These are phyloP conservation scores for Stephania japonica DNA, from an alignment of 164 flowering plant genomes.

Conservation along the genomic window DNA sequence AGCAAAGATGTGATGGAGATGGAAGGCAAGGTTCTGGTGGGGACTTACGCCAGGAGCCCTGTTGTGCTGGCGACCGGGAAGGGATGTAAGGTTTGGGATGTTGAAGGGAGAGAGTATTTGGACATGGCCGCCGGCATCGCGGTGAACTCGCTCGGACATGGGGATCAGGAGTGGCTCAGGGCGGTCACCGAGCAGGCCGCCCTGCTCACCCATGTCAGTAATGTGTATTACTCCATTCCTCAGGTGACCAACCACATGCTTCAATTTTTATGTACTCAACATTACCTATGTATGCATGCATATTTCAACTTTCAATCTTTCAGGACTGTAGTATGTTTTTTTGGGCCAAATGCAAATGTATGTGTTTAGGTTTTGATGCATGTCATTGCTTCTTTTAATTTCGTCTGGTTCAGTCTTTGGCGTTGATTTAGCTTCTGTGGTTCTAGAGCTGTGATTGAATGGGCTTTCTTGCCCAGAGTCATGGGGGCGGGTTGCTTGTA, in stretches of 20 bases:
- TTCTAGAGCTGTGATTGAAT: no score
- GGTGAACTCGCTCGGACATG: slow-evolving; percentile 88
- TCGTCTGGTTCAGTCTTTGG: no score
- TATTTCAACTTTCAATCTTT: no score
- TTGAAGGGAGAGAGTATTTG: slow-evolving; percentile 80
- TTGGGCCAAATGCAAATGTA: no score
- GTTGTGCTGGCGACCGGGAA: slow-evolving; percentile 62
- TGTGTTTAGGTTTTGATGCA: no score
- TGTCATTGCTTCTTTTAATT: no score
- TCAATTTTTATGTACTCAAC: no score
- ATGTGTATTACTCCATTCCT: slow-evolving; percentile 57
- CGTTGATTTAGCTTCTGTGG: no score
- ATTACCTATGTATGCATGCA: no score
- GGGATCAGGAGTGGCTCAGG: slow-evolving; percentile 66
- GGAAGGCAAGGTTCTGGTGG: slow-evolving; percentile 57
- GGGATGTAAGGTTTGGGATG: slow-evolving; percentile 78
- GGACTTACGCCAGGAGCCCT: slow-evolving; percentile 69
- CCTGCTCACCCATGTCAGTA: slow-evolving; percentile 71
- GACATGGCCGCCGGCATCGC: slow-evolving; percentile 84
- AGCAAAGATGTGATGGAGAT: slow-evolving; percentile 53
- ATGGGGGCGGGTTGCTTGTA: no score
- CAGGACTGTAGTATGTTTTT: no score
- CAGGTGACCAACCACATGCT: slow-evolving; percentile 39
- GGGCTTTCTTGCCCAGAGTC: no score
- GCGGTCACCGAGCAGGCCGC: slow-evolving; percentile 63